phyloP scores from a whole-genome alignment of 495 filamentous ascomycete genomes.

The Penicillium salamii region DNA sequence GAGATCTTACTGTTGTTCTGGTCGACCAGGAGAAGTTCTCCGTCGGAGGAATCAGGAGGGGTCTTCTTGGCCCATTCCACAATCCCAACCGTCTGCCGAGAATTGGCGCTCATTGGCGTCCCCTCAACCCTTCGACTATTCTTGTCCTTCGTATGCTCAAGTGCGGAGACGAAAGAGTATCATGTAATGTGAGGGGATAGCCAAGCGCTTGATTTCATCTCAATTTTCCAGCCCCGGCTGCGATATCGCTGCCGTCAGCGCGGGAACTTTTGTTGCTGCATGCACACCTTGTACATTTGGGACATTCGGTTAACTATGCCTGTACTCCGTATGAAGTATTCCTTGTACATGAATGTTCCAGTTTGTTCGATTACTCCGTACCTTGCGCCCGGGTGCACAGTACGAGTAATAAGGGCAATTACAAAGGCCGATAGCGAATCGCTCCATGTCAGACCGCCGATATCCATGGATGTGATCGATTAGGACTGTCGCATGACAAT shows the following conservation, averaged over 20 bases:
- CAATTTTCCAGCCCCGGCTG: background rate
- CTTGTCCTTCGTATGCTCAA: no score
- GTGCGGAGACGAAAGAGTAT: background rate
- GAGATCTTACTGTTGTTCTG: background rate
- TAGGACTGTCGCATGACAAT: background rate
- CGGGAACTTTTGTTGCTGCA: constrained; percentile 7
- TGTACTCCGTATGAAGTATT: no score
- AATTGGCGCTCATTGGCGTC: background rate
- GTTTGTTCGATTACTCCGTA: background rate
- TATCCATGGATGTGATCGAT: background rate
- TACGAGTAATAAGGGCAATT: background rate
- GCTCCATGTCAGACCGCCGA: background rate
- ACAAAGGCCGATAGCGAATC: background rate
- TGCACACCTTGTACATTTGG: background rate
- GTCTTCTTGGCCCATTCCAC: constrained; percentile 7
- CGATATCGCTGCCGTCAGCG: background rate
- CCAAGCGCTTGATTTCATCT: background rate
- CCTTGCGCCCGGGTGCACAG: background rate
- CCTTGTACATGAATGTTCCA: background rate
- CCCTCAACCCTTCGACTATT: background rate
- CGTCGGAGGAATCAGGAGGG: background rate
- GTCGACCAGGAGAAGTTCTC: background rate
- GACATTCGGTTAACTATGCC: background rate
- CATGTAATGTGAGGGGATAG: constrained; percentile 2
- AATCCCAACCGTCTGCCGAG: constrained; percentile 7